Evolutionary conservation across 2,329 filamentous ascomycete species (phyloP), one percentile per base, ranked within the genome.

Genomic region (Arthrobotrys pseudoclavata): DNA sequence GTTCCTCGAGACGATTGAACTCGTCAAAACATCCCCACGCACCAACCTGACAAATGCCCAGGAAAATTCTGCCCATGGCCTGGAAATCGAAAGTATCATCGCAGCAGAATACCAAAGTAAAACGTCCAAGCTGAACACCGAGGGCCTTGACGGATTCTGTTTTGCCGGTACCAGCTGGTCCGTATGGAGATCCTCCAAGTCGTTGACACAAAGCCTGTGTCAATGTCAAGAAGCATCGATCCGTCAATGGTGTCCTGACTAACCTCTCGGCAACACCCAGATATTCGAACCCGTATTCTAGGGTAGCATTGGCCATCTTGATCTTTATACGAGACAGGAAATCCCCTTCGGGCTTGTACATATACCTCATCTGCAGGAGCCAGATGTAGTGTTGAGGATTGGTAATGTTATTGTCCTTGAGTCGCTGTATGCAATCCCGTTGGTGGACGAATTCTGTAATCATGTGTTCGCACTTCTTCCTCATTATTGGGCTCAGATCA

Each of bases 11-110:
- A 88, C 96, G 92, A 85, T 99, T 99, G 87, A 99, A 99, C 86
- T 99, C 96, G 83, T 99, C 96, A 84, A 99, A 99, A 86, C 96
- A 99, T 82, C 96, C 96, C 96, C 96, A 99, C 3, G 96, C 96
- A 83, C 96, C 96, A 57, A 99, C 96, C 84, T 99, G 96, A 84
- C 96, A 99, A 79, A 99, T 97, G 88, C 96, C 96, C 40, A 99
- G 88, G 88, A 99, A 99, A 81, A 99, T 99, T 81, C 96, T 93
- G 13, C 96, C 96, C 96, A 99, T 99, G 62, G 96, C 96, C 83
- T 99, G 96, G 87, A 98, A 99, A 84, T 99, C 96, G 82, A 99
- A 99, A 0, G 96, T 99, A 84, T 99, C 96, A 83, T 99, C 96
- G 86, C 96, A 99, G 84, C 96, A 99, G 86, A 99, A 99, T 29